A percentile compares a stretch with the other conserved stretches of the same genome.
Conservation (phyloP, 2,329 filamentous ascomycete species). For the Fusarium sp. region DNA sequence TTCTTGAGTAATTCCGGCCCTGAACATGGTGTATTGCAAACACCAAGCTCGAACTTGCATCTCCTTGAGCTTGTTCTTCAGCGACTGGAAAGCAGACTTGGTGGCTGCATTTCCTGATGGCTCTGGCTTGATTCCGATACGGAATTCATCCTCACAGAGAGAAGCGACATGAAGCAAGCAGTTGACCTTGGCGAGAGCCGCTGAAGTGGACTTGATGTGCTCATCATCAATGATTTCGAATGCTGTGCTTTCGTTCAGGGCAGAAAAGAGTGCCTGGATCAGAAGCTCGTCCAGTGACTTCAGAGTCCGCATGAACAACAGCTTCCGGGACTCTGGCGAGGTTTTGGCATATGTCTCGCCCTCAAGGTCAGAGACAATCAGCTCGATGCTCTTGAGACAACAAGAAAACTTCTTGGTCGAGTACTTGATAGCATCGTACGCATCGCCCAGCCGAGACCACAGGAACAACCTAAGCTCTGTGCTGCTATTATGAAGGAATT, state of each 20-base stretch:
- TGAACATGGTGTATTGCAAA: slow-evolving; percentile 83
- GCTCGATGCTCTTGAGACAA: slow-evolving; percentile 85
- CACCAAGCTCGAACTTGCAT: slow-evolving; percentile 92
- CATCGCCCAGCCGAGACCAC: slow-evolving; percentile 91
- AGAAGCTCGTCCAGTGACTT: slow-evolving; percentile 84
- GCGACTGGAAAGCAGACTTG: slow-evolving; percentile 65
- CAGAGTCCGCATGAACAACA: slow-evolving; percentile 79
- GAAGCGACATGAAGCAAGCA: slow-evolving; percentile 83
- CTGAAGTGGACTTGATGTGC: slow-evolving; percentile 79
- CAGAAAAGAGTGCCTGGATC: slow-evolving; percentile 75
- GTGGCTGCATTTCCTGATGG: slow-evolving; percentile 67
- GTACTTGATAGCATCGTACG: slow-evolving; percentile 88
- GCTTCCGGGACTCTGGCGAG: slow-evolving; percentile 72
- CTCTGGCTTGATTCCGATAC: slow-evolving; percentile 76
- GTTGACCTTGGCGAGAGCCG: slow-evolving; percentile 76
- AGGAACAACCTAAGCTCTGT: slow-evolving; percentile 87
- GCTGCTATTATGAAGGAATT: slow-evolving; percentile 84
- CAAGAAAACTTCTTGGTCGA: slow-evolving; percentile 90
- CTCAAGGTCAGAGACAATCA: slow-evolving; percentile 74
- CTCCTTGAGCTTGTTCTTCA: slow-evolving; percentile 80
- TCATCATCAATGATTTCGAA: slow-evolving; percentile 88
- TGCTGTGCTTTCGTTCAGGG: slow-evolving; percentile 73
- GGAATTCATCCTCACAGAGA: slow-evolving; percentile 87
- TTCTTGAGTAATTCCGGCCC: slow-evolving; percentile 78
- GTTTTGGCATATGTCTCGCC: slow-evolving; percentile 73